Evolutionary conservation across 441 rosid species (phyloP), one percentile per base, ranked within the genome.

Genomic region (Kokia cookei): DNA sequence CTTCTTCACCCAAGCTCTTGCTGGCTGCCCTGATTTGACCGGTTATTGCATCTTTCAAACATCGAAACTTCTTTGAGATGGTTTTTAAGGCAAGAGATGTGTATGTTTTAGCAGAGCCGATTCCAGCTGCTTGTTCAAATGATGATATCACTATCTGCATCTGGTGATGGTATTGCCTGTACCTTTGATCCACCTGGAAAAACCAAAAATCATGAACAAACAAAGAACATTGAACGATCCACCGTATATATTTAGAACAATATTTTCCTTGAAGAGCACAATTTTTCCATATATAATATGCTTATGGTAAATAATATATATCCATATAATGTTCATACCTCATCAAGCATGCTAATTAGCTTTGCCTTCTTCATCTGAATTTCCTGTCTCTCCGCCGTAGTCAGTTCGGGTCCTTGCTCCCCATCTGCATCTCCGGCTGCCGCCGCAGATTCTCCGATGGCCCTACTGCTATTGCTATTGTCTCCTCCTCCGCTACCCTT

Each of bases 341-440:
- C 98, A 63, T 93, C 98, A 58, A 95, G 93, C 98, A 95, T 95
- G 83, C 69, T 85, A 35, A 87, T 88, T 26, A 95, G 91, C 82
- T 93, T 95, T 3, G 97, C 98, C 83, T 95, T 95, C 86, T 88
- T 95, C 97, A 91, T 91, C 90, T 95, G 99, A 90, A 93, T 87
- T 73, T 95, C 99, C 79, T 95, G 99, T 66, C 97, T 91, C 87
- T 95, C 99, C 2, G 91, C 93, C 22, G 93, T 90, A 42, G 87
- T 78, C 22, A 93, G 86, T 75, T 95, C 98, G 15, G 83, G 80
- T 3, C 82, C 79, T 9, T 85, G 82, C 81, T 86, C 93, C 27
- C 89, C 87, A 10, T 77, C 74, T 2, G 77, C 93, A 12, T 87
- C 97, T 73, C 86, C 91, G 4, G 76, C 78, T 1, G 57, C 78